Base-by-base conservation (phyloP, 1,139 yeast species). In the Candida sp. region DNA sequence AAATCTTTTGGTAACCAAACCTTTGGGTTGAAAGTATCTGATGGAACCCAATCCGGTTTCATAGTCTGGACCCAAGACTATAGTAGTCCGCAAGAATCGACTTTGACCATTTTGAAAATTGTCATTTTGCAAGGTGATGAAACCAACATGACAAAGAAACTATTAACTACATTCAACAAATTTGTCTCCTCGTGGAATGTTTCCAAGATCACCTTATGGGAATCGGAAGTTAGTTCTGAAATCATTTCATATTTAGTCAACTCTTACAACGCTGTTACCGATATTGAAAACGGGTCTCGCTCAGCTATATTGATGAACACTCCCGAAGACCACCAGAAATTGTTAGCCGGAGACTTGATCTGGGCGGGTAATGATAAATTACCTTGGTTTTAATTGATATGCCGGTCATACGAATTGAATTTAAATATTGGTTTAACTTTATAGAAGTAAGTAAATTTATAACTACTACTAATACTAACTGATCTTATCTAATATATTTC, bases 331-430 rank as follows among this genome's bases (percentile, higher is more conserved):
- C 62, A 70, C 33, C 45, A 52, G 6, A 45, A 51, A 34, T 52
- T 70, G 40, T 43, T 47, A 36, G 45, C 45, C 7, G 71, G 66
- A 2, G 53, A 63, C 1, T 44, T 70, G 15, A 52, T 72, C 21
- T 74, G 79, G 79, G 78, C 68, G 48, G 66, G 66, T 36, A 75
- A 75, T 49, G 68, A 61, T 42, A 74, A 75, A 51, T 53, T 75
- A 41, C 69, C 75, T 4, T 74, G 79, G 79, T 73, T 72, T 49
- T 74, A 54, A 51, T 30, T 12, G n/a, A 12, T 9, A 12, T 30
- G 34, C 29, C 35, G 30, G 15, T n/a, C n/a, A n/a, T n/a, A n/a
- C n/a, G n/a, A n/a, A n/a, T n/a, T n/a, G n/a, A n/a, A n/a, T n/a
- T n/a, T n/a, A n/a, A n/a, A n/a, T n/a, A n/a, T n/a, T n/a, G n/a